Base-by-base conservation (phyloP, 2,329 filamentous ascomycete species). In the Lomentospora prolificans region DNA sequence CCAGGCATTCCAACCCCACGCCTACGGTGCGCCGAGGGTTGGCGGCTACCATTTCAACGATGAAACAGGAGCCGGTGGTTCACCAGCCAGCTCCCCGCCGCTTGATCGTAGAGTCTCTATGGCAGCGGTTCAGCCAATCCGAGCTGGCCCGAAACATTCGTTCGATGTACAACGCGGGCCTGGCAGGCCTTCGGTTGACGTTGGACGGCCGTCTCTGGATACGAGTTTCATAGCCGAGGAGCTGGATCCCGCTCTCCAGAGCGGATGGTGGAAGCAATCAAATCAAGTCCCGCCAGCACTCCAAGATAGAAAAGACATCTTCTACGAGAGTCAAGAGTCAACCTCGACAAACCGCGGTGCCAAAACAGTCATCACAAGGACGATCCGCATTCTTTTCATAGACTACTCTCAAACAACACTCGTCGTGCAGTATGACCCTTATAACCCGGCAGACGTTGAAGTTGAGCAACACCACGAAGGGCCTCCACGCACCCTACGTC, bases 351-450 rank as follows among this genome's bases (percentile, higher is more conserved):
- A 85, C 60, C 81, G 85, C 12, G 85, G 86, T 27, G 84, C 87
- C 25, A 86, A 85, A 66, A 83, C 83, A 0, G 79, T 78, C 1
- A 75, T 95, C 19, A 88, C 86, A 5, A 91, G 91, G 61, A 84
- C 91, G 58, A 78, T 96, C 44, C 94, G 87, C 63, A 76, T 97
- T n/a, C 73, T 99, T 7, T 99, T 89, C 73, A 85, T 90, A 64
- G 94, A 99, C 71, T 99, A 99, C 69, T 96, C 91, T 17, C 94
- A 97, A 67, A 97, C 92, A 0, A 78, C 95, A 60, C 81, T 99
- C 64, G 90, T 86, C 0, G 87, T 85, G 17, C 84, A 79, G 53
- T 97, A 87, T 67, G 88, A 96, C 67, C 75, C 85, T 1, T 80
- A 84, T 55, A 84, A 95, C 65, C 79, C 87, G 3, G 75, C 80